Base-by-base conservation (phyloP, 306 rosid genomes). In the Gastrolobium bilobum region DNA sequence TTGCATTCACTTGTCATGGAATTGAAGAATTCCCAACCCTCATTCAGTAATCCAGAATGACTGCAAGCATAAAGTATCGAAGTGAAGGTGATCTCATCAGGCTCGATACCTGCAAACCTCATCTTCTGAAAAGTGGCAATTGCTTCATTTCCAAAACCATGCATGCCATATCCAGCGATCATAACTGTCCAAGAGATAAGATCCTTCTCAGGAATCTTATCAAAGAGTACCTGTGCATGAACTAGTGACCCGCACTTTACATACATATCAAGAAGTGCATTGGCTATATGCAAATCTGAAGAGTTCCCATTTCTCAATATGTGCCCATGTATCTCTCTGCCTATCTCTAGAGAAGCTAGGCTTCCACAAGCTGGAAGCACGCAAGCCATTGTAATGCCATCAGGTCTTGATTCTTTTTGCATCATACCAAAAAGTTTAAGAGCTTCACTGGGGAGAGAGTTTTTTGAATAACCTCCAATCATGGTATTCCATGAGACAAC, bases 311-410 rank as follows among this genome's bases (percentile, higher is more conserved):
- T 86, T 82, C 91, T 85, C 78, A 91, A 54, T 57, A 68, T 47
- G 84, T 86, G 64, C 31, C 90, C 90, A 80, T 89, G 91, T 77
- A 91, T 87, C 84, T 86, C 96, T 76, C 77, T 88, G 38, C 96
- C 96, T 79, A 86, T 82, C 30, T 86, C 88, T 38, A 89, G 84
- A 50, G 96, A 89, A 43, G 91, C 91, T 80, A 89, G 76, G 87
- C 90, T 89, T 58, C 89, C 96, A 87, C 89, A 89, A 71, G 96
- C 91, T 33, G 91, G 96, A 82, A 91, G 93, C 59, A 89, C 44
- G 72, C 89, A 86, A 6, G 89, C 87, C 72, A 89, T 63, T 38
- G 91, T 87, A 44, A 84, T 77, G 68, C 84, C 30, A 62, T 91
- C 83, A 0, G 91, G 90, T 79, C 84, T 89, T 44, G 79, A 78